Evolutionary conservation across 441 rosid species (phyloP).

Genomic region (Pelargonium myrrhifolium): DNA sequence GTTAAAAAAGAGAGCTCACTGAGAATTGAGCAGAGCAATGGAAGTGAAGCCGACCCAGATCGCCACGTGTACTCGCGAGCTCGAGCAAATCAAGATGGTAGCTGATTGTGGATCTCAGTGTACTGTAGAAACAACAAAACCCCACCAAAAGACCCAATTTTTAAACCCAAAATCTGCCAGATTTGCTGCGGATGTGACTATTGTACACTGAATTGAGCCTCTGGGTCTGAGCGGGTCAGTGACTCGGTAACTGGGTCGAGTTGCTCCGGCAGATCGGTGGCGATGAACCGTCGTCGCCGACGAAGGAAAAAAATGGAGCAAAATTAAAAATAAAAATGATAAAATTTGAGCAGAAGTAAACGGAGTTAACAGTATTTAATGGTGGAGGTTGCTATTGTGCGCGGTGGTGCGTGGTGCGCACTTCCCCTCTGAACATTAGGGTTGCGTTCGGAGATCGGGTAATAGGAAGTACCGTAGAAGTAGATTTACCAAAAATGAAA

Average conservation of each 20-base stretch:
- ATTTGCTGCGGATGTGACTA: not conserved
- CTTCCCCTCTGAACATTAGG: not conserved
- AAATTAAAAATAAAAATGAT: slow-evolving; percentile 35
- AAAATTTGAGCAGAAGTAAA: slow-evolving; percentile 59
- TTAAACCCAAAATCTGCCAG: not conserved
- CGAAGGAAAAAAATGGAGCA: slow-evolving; percentile 30
- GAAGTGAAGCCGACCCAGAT: slow-evolving; percentile 46
- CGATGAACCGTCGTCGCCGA: slow-evolving; percentile 46
- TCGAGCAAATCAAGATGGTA: slow-evolving; percentile 45
- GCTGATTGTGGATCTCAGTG: slow-evolving; percentile 42
- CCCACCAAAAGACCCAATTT: slow-evolving; percentile 5
- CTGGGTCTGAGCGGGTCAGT: slow-evolving; percentile 2
- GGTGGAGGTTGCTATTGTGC: slow-evolving; percentile 43
- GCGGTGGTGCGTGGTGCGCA: slow-evolving; percentile 41
- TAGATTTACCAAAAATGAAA: slow-evolving; percentile 6
- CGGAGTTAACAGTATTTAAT: slow-evolving; percentile 64
- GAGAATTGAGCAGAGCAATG: slow-evolving; percentile 37
- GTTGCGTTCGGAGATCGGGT: slow-evolving; percentile 5
- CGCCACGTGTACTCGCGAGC: slow-evolving; percentile 38
- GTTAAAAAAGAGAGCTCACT: slow-evolving; percentile 35
- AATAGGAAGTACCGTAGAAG: slow-evolving; percentile 6
- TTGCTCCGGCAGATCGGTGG: slow-evolving; percentile 28
- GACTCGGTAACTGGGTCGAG: not conserved
- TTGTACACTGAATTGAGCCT: not conserved
- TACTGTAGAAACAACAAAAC: slow-evolving; percentile 18